Evolutionary conservation across 2,329 filamentous ascomycete species (phyloP), one percentile per base, ranked within the genome.

Genomic region (Lachnellula occidentalis): DNA sequence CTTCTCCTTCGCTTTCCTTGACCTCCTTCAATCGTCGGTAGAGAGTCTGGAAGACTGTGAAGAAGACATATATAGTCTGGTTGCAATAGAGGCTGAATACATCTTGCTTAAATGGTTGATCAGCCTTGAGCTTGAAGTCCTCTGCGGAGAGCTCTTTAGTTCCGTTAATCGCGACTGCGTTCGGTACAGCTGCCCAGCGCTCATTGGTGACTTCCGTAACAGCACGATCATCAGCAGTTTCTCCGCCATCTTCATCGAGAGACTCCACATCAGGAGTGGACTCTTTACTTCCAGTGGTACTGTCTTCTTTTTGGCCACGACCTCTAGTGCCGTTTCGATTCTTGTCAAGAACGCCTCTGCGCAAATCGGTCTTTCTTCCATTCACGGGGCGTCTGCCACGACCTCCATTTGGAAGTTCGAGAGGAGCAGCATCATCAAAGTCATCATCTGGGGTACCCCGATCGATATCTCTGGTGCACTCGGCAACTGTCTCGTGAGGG

Each of bases 41-140:
- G 5, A 99, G 76, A n/a, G 87, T 88, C 67, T 96, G 85, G 70
- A 99, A 94, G 58, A 96, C 86, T 63, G 87, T 89, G 75, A 99
- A 88, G 78, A 99, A 97, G 72, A 94, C 92, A 69, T 91, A 96
- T 56, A 99, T 86, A 3, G 87, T 90, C 65, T 90, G 82, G 70
- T 96, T 97, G 69, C 86, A 87, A 74, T 95, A 99, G 69, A 97
- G 83, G 68, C 92, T 92, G 75, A 90, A 95, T 72, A 83, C 85
- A 11, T 85, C 84, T 46, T 92, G 88, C 62, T 80, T 79, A 72
- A 94, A 95, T 55, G 88, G 85, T 50, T 91, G 88, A 58, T 96
- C 90, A 57, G 73, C 87, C 76, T 80, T 92, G 64, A 81, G 81
- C 72, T 78, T 84, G 67, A 78, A 82, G 61, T 81, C 83, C 39